Evolutionary conservation across 2,329 filamentous ascomycete genomes (phyloP).

Genomic region (Colletotrichum karsti): DNA sequence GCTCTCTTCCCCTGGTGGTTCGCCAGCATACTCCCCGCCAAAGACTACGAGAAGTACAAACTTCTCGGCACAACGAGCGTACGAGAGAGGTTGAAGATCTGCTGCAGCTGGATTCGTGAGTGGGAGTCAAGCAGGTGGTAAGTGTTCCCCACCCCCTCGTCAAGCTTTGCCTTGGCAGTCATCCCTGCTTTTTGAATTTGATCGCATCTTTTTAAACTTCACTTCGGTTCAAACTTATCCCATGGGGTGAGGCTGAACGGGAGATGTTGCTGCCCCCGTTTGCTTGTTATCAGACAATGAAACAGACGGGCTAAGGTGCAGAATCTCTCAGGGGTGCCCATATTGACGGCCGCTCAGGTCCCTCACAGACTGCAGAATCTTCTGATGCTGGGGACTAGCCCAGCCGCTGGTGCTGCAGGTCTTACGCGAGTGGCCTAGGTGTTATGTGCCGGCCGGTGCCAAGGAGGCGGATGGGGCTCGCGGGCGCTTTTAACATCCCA

Average conservation of each 20-base stretch:
- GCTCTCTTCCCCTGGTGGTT: constrained; percentile 91
- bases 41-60: constrained; percentile 81
- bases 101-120: constrained; percentile 79
- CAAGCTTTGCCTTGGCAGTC: not conserved
- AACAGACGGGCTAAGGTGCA: constrained; percentile 31
- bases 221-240: not conserved
- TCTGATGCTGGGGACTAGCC: constrained; percentile 29
- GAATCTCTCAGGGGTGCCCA: constrained; percentile 21
- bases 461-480: not conserved
- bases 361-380: constrained; percentile 31
- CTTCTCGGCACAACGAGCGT: constrained; percentile 80
- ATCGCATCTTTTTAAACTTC: not conserved
- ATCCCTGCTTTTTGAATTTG: not conserved
- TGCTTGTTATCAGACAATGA: constrained; percentile 29
- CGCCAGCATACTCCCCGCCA: constrained; percentile 80
- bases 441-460: not conserved
- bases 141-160: constrained; percentile 43
- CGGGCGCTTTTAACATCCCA: not conserved
- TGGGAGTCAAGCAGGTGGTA: constrained; percentile 78
- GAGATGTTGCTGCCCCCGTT: constrained; percentile 11
- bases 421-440: not conserved
- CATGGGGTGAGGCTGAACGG: not conserved
- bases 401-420: not conserved
- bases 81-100: constrained; percentile 83
- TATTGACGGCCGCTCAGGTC: constrained; percentile 33